Evolutionary conservation across 345 rosid species (phyloP).

Genomic region (Viola odorata): DNA sequence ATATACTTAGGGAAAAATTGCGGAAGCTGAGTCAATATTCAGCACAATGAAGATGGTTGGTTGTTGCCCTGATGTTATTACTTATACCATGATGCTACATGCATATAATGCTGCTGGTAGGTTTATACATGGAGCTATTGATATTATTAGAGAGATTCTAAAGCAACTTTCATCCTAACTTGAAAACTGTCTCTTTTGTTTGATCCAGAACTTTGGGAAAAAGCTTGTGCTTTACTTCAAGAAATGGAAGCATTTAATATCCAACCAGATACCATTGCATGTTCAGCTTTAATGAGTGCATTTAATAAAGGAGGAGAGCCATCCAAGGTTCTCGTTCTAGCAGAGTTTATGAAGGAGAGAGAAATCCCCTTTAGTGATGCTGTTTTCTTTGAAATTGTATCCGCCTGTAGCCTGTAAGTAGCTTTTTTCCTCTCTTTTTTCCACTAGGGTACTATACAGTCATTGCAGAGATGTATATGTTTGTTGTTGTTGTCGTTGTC

Average conservation of each 20-base stretch:
- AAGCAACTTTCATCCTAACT: slow-evolving; percentile 11
- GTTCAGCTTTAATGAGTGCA: slow-evolving; percentile 83
- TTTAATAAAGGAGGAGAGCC: slow-evolving; percentile 72
- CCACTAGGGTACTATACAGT: no score
- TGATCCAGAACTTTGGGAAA: slow-evolving; percentile 60
- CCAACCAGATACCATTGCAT: slow-evolving; percentile 65
- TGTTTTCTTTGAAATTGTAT: slow-evolving; percentile 65
- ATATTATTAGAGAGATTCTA: background rate
- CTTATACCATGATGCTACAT: slow-evolving; percentile 78
- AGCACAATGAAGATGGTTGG: slow-evolving; percentile 62
- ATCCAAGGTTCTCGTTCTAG: slow-evolving; percentile 60
- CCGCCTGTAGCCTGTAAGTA: slow-evolving; percentile 84
- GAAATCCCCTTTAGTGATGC: slow-evolving; percentile 56
- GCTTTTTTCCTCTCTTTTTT: background rate
- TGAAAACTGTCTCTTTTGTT: slow-evolving; percentile 13
- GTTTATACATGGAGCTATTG: slow-evolving; percentile 9
- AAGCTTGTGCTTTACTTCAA: slow-evolving; percentile 52
- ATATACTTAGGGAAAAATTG: slow-evolving; percentile 50
- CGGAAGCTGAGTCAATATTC: slow-evolving; percentile 79
- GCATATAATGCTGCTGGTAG: slow-evolving; percentile 64
- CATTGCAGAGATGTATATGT: no score
- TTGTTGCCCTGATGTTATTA: slow-evolving; percentile 64
- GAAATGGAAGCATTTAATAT: slow-evolving; percentile 69
- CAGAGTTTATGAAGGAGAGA: slow-evolving; percentile 60
- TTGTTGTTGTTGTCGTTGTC: no score